These are phyloP conservation scores for Macadamia tetraphylla DNA, from an alignment of 164 flowering plant genomes.

Conservation along the genomic window DNA sequence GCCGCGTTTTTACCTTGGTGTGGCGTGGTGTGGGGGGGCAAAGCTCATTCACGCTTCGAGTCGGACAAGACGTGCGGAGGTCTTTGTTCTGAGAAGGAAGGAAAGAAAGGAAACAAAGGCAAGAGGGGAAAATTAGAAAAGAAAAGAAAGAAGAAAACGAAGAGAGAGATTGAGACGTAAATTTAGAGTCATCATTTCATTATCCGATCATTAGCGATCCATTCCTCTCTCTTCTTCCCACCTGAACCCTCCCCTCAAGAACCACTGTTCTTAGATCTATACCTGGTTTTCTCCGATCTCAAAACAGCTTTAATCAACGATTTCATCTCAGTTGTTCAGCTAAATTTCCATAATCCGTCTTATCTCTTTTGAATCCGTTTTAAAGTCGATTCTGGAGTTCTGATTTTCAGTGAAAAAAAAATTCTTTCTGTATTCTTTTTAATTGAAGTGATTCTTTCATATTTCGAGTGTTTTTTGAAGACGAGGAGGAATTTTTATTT, in stretches of 20 bases:
- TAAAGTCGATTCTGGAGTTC: neutral
- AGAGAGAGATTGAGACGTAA: neutral
- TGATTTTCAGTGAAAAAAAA: neutral
- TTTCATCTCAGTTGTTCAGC: neutral
- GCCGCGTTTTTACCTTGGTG: too few species aligned
- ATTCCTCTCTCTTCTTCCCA: neutral
- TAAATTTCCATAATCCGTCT: neutral
- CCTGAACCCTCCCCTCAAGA: neutral
- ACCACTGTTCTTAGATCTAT: neutral
- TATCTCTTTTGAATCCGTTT: neutral
- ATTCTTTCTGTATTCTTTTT: neutral
- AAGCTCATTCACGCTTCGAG: neutral
- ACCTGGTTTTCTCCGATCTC: neutral
- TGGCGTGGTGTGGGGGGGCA: neutral
- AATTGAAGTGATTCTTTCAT: too few species aligned
- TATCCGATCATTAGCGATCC: conserved; percentile 1
- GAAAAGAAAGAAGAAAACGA: conserved; percentile 6
- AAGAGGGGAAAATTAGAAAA: neutral
- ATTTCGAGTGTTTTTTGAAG: too few species aligned
- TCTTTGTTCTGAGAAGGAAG: neutral
- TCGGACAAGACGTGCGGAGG: neutral
- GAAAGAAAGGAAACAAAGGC: neutral
- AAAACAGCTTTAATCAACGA: neutral
- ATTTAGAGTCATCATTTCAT: conserved; percentile 4
- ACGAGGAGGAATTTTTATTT: neutral